Evolutionary conservation across 2,329 filamentous ascomycete species (phyloP).

Genomic region (Aspergillus sp.): DNA sequence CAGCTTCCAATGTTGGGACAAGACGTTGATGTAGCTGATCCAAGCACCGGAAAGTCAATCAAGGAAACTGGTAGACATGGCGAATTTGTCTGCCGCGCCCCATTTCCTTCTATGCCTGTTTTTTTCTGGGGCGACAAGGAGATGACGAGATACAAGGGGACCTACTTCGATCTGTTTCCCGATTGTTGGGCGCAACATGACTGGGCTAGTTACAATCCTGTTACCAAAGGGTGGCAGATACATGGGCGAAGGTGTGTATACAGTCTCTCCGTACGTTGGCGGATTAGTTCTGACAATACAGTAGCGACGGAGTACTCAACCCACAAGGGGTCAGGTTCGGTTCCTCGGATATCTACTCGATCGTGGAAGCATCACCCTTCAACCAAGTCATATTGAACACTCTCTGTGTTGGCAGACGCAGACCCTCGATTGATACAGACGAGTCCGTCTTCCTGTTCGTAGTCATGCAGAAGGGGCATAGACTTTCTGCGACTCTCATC

Average conservation of each 20-base stretch:
- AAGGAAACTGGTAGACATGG: constrained; percentile 56
- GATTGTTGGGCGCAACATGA: constrained; percentile 44
- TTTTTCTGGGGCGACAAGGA: constrained; percentile 53
- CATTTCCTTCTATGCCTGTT: constrained; percentile 75
- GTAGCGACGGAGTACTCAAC: constrained; percentile 70
- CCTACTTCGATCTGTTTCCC: constrained; percentile 23
- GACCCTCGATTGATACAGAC: not conserved
- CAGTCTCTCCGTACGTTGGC: not conserved
- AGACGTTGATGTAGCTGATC: constrained; percentile 46
- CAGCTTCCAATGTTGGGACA: constrained; percentile 56
- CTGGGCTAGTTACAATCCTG: constrained; percentile 42
- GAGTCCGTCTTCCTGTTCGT: not conserved
- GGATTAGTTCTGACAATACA: no score
- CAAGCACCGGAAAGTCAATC: constrained; percentile 33
- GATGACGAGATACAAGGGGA: constrained; percentile 50
- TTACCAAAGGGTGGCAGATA: constrained; percentile 41
- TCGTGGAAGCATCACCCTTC: constrained; percentile 43
- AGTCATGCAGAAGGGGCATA: not conserved
- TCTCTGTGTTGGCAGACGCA: constrained; percentile 1
- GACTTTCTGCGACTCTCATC: not conserved
- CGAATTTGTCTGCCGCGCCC: constrained; percentile 67
- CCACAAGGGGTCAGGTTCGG: constrained; percentile 77
- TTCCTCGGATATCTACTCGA: constrained; percentile 72
- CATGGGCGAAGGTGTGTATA: constrained; percentile 38
- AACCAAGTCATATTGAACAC: constrained; percentile 20